Conservation (phyloP, 1,284 basidiomycete genomes). For the Papiliotrema terrestris region DNA sequence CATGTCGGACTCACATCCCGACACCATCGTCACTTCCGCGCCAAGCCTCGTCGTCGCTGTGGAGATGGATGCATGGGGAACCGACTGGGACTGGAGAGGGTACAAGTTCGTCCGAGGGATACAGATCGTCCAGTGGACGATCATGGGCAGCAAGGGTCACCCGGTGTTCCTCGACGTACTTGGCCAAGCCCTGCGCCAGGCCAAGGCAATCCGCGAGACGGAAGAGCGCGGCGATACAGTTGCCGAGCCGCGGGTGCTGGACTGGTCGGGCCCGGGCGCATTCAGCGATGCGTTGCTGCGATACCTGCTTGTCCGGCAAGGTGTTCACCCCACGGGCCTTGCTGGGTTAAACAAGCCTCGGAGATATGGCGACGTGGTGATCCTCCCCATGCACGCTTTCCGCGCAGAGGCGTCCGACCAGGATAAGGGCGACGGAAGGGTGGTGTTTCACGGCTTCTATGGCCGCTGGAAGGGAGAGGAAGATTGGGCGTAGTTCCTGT, state of each 20-base stretch:
- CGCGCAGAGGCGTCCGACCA: conserved; percentile 26
- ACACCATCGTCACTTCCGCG: neutral
- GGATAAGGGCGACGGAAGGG: conserved; percentile 18
- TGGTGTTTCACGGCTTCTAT: conserved; percentile 29
- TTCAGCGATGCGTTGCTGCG: conserved; percentile 24
- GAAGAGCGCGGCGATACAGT: neutral
- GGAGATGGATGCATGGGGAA: conserved; percentile 13
- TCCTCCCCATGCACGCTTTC: conserved; percentile 24
- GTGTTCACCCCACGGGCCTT: conserved; percentile 17
- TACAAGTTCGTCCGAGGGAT: conserved; percentile 22
- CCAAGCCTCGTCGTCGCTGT: conserved; percentile 21
- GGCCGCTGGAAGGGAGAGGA: neutral
- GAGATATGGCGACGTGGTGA: conserved; percentile 26
- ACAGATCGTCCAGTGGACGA: conserved; percentile 34
- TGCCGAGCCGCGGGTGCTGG: conserved; percentile 9
- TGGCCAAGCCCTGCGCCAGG: conserved; percentile 16
- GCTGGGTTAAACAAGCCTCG: conserved; percentile 13
- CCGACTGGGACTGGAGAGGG: conserved; percentile 8
- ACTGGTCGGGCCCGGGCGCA: conserved; percentile 30
- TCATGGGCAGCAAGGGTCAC: conserved; percentile 23
- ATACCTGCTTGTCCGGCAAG: conserved; percentile 29
- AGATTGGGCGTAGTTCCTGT: neutral
- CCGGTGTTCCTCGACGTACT: conserved; percentile 33
- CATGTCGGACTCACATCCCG: neutral
- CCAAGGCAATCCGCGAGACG: conserved; percentile 6